Base-by-base conservation (phyloP, 1,139 yeast species). In the Suhomyces yuchorum region DNA sequence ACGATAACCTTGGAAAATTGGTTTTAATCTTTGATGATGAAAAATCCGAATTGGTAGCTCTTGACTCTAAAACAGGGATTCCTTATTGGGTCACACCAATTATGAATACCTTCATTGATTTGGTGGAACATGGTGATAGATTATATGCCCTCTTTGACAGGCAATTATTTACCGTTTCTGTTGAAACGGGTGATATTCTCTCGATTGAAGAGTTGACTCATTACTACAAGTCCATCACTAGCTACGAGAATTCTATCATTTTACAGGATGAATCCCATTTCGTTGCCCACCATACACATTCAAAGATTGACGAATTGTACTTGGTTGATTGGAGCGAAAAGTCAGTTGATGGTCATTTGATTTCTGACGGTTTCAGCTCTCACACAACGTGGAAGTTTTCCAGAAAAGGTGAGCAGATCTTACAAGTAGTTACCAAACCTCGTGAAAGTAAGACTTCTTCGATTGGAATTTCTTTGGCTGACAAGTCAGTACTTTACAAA, bases 401-500 rank as follows among this genome's bases (percentile, higher is more conserved):
- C 2, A 54, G 56, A 23, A 44, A 45, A 7, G 47, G 48, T 15
- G 67, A 62, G 35, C 42, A 48, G 32, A 50, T 71, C 8, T 36
- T 67, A 1, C 37, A 51, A 3, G 56, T 63, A 34, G 51, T 60
- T 12, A 50, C 59, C 9, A 68, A 64, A 43, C 76, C 79, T 1
- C 62, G 61, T 2, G 71, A 68, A 23, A 80, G 79, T 11, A 63
- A 67, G 17, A 75, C 84, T 3, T 81, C 85, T 0, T 84, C 87
- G n/a, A 66, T 85, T 44, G 97, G 96, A 12, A 77, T 81, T 34
- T 79, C 87, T 1, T 70, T 87, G 36, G 85, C 86, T 18, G 84
- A 87, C 58, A 79, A 90, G 59, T 75, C 85, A 1, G 95, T 91
- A 1, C 69, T 91, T 42, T 91, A 92, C 78, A 93, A 92, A 66